Conservation (phyloP, 805 yeast genomes). For the Helenozyma rhizophorensis region DNA sequence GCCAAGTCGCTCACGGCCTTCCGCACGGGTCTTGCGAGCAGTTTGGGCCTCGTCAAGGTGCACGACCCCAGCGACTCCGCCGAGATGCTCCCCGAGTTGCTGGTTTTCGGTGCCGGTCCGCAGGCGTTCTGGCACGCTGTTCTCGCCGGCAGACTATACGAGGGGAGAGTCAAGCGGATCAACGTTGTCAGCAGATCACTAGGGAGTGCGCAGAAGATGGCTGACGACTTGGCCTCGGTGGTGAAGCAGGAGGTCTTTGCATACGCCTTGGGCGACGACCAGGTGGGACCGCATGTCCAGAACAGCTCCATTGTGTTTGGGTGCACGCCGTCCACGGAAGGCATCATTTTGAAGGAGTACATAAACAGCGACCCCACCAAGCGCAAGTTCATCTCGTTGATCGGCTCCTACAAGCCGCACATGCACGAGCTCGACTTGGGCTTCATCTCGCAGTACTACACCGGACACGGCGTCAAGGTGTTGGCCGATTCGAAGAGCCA, state of each 20-base stretch:
- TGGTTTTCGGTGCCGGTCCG: conserved; percentile 57
- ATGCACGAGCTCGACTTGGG: conserved; percentile 58
- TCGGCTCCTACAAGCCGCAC: conserved; percentile 65
- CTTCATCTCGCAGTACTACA: conserved; percentile 29
- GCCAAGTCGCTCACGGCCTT: conserved; percentile 61
- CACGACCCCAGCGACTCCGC: conserved; percentile 12
- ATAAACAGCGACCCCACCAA: conserved; percentile 23
- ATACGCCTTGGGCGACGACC: conserved; percentile 4
- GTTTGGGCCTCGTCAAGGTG: conserved; percentile 40
- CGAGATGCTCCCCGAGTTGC: conserved; percentile 23
- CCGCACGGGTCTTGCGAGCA: conserved; percentile 59
- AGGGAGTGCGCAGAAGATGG: conserved; percentile 35
- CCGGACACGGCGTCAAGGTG: conserved; percentile 36
- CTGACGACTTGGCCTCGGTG: conserved; percentile 19
- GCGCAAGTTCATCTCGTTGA: conserved; percentile 46
- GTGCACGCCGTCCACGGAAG: conserved; percentile 54
- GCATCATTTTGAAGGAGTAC: conserved; percentile 36
- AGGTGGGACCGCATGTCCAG: conserved; percentile 22
- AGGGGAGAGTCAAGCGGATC: conserved; percentile 29
- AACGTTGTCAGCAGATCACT: conserved; percentile 43
- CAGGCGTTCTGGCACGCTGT: conserved; percentile 64
- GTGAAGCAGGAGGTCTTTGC: conserved; percentile 17
- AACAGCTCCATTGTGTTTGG: conserved; percentile 50
- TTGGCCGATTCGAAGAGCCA: conserved; percentile 60
- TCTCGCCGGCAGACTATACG: conserved; percentile 38